phyloP scores from a whole-genome alignment of 2,329 filamentous ascomycete species.

The Fusarium buharicum region DNA sequence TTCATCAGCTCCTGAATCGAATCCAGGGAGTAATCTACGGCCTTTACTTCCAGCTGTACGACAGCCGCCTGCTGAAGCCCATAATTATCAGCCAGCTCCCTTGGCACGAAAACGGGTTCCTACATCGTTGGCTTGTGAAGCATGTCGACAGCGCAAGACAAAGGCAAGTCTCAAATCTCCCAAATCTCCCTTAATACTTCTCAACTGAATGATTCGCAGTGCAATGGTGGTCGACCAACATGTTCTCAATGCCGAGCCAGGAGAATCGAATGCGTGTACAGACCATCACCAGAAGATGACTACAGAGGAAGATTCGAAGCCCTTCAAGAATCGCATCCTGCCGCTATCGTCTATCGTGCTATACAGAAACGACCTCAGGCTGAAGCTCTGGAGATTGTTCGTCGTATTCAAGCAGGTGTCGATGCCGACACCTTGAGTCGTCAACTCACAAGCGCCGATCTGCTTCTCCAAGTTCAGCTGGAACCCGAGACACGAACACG shows the following conservation, averaged over 20 bases:
- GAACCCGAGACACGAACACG: conserved; percentile 6
- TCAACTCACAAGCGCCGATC: conserved; percentile 2
- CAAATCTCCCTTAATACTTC: too few species aligned
- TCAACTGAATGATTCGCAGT: too few species aligned
- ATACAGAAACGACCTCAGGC: not conserved
- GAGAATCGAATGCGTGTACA: conserved; percentile 3
- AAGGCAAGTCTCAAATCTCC: conserved; percentile 1
- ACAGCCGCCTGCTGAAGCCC: fast-evolving
- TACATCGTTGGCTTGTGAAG: not conserved
- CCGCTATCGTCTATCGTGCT: not conserved
- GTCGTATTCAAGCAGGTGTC: not conserved
- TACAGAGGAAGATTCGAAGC: not conserved
- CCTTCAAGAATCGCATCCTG: conserved; percentile 4
- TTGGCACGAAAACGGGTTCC: not conserved
- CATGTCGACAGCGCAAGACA: conserved; percentile 7
- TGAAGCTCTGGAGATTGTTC: conserved; percentile 6
- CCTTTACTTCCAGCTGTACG: not conserved
- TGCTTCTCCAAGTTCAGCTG: conserved; percentile 14
- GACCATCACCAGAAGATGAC: not conserved
- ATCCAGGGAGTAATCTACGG: not conserved
- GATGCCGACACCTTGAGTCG: conserved; percentile 3
- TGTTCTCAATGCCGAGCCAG: conserved; percentile 1
- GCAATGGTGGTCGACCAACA: not conserved
- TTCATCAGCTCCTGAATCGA: not conserved
- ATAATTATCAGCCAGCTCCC: not conserved